These are phyloP conservation scores for Curvularia sp. DNA, from an alignment of 2,329 filamentous ascomycete genomes.

Conservation along the genomic window DNA sequence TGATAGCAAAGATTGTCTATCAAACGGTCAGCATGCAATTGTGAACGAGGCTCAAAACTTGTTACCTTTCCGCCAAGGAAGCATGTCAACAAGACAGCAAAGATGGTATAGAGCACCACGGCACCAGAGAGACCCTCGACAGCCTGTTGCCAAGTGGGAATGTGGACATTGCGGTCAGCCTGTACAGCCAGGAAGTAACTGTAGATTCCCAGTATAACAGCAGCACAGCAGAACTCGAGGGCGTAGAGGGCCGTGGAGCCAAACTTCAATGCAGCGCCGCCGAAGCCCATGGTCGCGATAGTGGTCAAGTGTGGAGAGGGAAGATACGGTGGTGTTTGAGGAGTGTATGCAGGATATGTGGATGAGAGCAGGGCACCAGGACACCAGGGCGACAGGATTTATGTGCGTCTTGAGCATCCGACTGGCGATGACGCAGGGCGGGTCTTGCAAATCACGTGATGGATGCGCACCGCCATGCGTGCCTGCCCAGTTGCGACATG, in stretches of 20 bases:
- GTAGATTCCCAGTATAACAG: slow-evolving; percentile 76
- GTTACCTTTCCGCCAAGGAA: slow-evolving; percentile 72
- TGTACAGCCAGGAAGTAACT: slow-evolving; percentile 84
- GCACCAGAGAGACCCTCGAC: slow-evolving; percentile 76
- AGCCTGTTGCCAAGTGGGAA: slow-evolving; percentile 71
- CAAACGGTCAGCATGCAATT: neutral
- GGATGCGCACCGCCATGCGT: slow-evolving; percentile 1
- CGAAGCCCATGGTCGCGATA: slow-evolving; percentile 61
- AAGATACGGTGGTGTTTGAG: neutral
- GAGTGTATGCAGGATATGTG: neutral
- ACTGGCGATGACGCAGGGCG: slow-evolving; percentile 19
- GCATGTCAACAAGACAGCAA: slow-evolving; percentile 77
- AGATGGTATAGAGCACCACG: slow-evolving; percentile 75
- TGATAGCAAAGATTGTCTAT: slow-evolving; percentile 67
- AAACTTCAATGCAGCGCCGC: slow-evolving; percentile 70
- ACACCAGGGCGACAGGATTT: slow-evolving; percentile 9
- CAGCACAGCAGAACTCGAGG: slow-evolving; percentile 75
- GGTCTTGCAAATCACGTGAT: slow-evolving; percentile 6
- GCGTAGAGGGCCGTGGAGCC: slow-evolving; percentile 75
- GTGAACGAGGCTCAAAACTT: slow-evolving; percentile 33
- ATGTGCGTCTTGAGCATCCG: slow-evolving; percentile 7
- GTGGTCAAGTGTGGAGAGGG: neutral
- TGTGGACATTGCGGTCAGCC: slow-evolving; percentile 67
- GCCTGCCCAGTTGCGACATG: slow-evolving; percentile 13
- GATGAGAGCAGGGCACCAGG: neutral